phyloP scores from a whole-genome alignment of 768 basidiomycete species.

The Collybia nuda region DNA sequence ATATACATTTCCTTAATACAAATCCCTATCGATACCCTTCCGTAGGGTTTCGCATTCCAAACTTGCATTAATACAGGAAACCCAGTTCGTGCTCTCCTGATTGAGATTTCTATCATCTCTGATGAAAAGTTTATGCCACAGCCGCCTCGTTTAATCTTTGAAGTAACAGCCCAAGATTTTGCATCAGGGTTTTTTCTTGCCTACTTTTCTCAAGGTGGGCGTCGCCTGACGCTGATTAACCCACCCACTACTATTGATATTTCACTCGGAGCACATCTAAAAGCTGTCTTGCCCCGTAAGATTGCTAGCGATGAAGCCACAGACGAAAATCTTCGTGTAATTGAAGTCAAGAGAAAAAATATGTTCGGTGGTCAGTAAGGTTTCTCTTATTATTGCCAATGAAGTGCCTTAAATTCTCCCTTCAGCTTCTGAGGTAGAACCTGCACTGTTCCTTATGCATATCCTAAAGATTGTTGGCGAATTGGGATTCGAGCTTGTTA shows the following conservation, averaged over 20 bases:
- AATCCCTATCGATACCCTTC: background rate
- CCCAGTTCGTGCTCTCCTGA: constrained; percentile 35
- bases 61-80: constrained; percentile 59
- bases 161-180: constrained; percentile 45
- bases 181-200: constrained; percentile 63
- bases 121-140: background rate
- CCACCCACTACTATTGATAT: constrained; percentile 42
- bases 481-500: constrained; percentile 63
- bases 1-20: background rate
- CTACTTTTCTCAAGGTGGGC: constrained; percentile 60
- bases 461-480: constrained; percentile 58
- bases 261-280: constrained; percentile 38
- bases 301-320: constrained; percentile 37
- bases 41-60: constrained; percentile 70
- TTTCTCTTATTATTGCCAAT: background rate
- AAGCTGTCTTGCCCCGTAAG: constrained; percentile 33
- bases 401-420: background rate
- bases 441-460: constrained; percentile 58
- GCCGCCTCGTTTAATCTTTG: constrained; percentile 71
- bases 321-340: constrained; percentile 50
- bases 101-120: no score
- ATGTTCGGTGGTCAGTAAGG: constrained; percentile 27
- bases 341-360: constrained; percentile 51
- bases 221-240: constrained; percentile 48
- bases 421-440: constrained; percentile 45